Percentiles rank a stretch among this genome's conserved stretches.
These are phyloP conservation scores for Trichoderma citrinoviride DNA, from an alignment of 2,329 filamentous ascomycete species.

Conservation along the genomic window DNA sequence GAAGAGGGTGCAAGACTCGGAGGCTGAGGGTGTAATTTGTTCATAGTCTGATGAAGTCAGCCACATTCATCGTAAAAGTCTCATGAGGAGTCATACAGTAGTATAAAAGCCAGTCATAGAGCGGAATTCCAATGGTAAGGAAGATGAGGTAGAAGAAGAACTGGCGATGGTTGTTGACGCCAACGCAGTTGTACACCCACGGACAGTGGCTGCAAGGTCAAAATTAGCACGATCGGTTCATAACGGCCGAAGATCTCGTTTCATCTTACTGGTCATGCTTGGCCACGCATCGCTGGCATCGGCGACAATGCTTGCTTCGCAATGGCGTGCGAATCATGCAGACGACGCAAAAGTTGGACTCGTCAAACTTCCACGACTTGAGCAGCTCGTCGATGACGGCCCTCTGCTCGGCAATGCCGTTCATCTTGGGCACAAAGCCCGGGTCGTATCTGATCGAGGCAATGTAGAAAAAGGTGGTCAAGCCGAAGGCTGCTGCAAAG, in stretches of 20 bases:
- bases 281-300: constrained; percentile 87
- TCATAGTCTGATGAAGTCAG: constrained; percentile 14
- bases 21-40: constrained; percentile 43
- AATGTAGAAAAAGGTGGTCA: constrained; percentile 83
- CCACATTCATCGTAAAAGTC: neutral
- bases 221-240: constrained; percentile 15
- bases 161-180: constrained; percentile 91
- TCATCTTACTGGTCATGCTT: constrained; percentile 87
- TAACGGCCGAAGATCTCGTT: no score
- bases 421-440: constrained; percentile 87
- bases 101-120: constrained; percentile 70
- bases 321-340: constrained; percentile 94
- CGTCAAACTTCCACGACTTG: constrained; percentile 83
- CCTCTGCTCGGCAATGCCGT: constrained; percentile 86
- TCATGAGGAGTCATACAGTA: constrained; percentile 54
- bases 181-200: constrained; percentile 96
- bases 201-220: constrained; percentile 74
- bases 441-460: constrained; percentile 85
- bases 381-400: constrained; percentile 85
- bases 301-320: constrained; percentile 91
- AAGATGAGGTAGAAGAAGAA: constrained; percentile 87
- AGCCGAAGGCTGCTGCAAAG: constrained; percentile 62
- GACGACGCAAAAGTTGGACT: constrained; percentile 86
- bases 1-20: constrained; percentile 68
- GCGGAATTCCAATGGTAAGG: constrained; percentile 70